Evolutionary conservation across 768 basidiomycete genomes (phyloP).

Genomic region (Tulasnella sp.): DNA sequence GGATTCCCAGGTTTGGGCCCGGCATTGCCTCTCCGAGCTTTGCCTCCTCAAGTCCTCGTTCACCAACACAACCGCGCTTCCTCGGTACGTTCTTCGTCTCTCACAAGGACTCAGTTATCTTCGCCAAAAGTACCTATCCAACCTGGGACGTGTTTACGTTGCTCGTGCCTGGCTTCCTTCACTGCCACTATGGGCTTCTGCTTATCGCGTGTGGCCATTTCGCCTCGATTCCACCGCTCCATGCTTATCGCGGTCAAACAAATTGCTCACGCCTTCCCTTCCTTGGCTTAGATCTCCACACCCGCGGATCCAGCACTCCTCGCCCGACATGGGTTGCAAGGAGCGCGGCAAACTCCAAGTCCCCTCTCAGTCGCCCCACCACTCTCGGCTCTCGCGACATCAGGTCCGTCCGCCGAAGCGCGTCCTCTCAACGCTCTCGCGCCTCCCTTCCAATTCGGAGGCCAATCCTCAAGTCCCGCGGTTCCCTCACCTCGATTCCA

Average conservation of each 20-base stretch:
- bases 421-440: slow-evolving; percentile 6
- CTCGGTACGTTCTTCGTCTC: slow-evolving; percentile 48
- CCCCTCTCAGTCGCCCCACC: slow-evolving; percentile 28
- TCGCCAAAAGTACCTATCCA: background rate
- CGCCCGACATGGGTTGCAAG: slow-evolving; percentile 68
- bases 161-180: background rate
- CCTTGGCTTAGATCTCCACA: slow-evolving; percentile 85
- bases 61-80: slow-evolving; percentile 63
- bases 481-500: slow-evolving; percentile 17
- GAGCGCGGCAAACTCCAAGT: slow-evolving; percentile 33
- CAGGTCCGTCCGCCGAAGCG: background rate
- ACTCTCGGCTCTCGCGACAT: slow-evolving; percentile 43
- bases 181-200: background rate
- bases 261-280: background rate
- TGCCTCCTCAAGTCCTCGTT: slow-evolving; percentile 52
- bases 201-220: too few relatives aligned
- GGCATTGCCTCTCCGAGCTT: slow-evolving; percentile 30
- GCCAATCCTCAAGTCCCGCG: slow-evolving; percentile 13
- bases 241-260: too few relatives aligned
- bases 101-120: background rate
- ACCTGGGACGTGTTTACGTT: background rate
- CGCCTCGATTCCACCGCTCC: too few relatives aligned
- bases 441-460: background rate
- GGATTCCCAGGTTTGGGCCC: slow-evolving; percentile 20
- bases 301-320: slow-evolving; percentile 77